Evolutionary conservation across 1,284 basidiomycete genomes (phyloP).

Genomic region (Cerioporus squamosus): DNA sequence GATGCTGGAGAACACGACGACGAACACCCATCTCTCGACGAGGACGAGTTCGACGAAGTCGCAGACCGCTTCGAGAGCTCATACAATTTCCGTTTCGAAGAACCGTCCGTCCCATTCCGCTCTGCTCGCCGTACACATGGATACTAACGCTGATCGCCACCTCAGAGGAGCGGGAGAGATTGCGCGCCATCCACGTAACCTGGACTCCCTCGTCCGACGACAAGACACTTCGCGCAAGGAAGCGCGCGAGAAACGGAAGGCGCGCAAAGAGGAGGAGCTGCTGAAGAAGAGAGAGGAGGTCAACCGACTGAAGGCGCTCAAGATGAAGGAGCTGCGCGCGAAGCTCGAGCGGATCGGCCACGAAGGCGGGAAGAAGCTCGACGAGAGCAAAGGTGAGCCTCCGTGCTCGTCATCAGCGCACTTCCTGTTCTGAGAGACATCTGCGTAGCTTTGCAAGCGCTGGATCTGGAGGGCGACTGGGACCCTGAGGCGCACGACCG

Average conservation of each 20-base stretch:
- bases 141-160: background rate
- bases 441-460: slow-evolving; percentile 54
- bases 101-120: slow-evolving; percentile 64
- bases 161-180: slow-evolving; percentile 76
- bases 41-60: slow-evolving; percentile 71
- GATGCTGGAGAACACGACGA: slow-evolving; percentile 23
- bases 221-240: slow-evolving; percentile 82
- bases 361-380: slow-evolving; percentile 60
- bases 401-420: background rate
- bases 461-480: slow-evolving; percentile 85
- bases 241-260: slow-evolving; percentile 75
- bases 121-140: background rate
- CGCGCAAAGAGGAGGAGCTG: slow-evolving; percentile 82
- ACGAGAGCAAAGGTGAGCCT: slow-evolving; percentile 49
- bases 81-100: slow-evolving; percentile 96
- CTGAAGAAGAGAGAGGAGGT: slow-evolving; percentile 80
- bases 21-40: slow-evolving; percentile 47
- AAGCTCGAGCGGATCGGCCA: slow-evolving; percentile 74
- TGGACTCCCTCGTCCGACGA: slow-evolving; percentile 75
- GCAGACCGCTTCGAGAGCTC: slow-evolving; percentile 78
- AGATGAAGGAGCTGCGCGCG: slow-evolving; percentile 81
- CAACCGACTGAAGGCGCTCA: slow-evolving; percentile 78
- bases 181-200: slow-evolving; percentile 76
- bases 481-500: slow-evolving; percentile 78
- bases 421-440: background rate